Base-by-base conservation (phyloP, 352 stramenopile genomes). In the Paralagenidium karlingii region DNA sequence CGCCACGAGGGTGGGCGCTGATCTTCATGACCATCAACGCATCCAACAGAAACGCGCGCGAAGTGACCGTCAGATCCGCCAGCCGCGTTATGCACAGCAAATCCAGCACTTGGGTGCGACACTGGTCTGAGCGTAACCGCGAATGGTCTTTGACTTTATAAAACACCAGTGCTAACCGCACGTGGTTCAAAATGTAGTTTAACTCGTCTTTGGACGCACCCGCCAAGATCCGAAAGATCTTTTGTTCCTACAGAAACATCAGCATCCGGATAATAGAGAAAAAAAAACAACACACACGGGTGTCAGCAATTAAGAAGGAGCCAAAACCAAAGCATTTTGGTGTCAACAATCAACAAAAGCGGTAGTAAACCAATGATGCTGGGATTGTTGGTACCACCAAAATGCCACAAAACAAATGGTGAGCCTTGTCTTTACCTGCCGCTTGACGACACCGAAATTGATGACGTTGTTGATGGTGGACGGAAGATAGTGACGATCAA, bases 1-100 rank as follows among this genome's bases (percentile, higher is more conserved):
- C 93, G 24, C 82, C 76, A 55, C 88, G 58, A 5, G 76, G 69
- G 56, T 98, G 94, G 3, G 95, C 95, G 32, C 88, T 89, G 26
- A 99, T 68, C 52, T 96, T 97, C 74, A 98, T 94, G 19, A 97
- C 77, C 76, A 98, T 97, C 16, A 99, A 56, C n/a, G 89, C 93
- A 51, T 98, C 86, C 5, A 98, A 44, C 9, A 98, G 51, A 21
- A 96, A 76, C 8, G 94, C 92, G 12, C 89, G 74, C 20, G 84
- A 94, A 28, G 82, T 85, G 34, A 97, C 69, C 0, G 78, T 94
- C n/a, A 98, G 61, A 32, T 96, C 87, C 1, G 82, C 74, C 10
- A 98, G 60, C 4, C 94, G 73, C 33, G 92, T 95, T 0, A 92
- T 80, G 29, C 91, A 96, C 1, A 99, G 61, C 28, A 98, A 54